Evolutionary conservation across 1,284 basidiomycete species (phyloP).

Genomic region (Xerocomus amazonicus): DNA sequence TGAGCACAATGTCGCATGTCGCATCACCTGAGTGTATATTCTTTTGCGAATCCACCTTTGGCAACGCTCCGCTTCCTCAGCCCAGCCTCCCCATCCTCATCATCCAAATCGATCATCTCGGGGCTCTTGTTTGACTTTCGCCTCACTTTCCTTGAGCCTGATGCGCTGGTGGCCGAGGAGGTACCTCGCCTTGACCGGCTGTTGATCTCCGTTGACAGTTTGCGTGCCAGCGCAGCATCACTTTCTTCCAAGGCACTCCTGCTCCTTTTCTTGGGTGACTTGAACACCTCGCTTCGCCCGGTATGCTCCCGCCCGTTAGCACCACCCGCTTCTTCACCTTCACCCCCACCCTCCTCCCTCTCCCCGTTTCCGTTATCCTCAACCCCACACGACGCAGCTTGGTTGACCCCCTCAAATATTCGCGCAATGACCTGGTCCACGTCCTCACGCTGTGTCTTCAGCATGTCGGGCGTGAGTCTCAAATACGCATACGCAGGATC

Average conservation of each 20-base stretch:
- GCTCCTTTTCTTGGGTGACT: conserved; percentile 45
- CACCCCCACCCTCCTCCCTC: conserved; percentile 30
- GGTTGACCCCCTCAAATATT: conserved; percentile 59
- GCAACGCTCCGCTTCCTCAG: conserved; percentile 41
- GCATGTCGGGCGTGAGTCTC: conserved; percentile 46
- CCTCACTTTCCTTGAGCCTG: conserved; percentile 37
- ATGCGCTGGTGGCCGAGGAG: conserved; percentile 47
- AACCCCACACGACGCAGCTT: conserved; percentile 28
- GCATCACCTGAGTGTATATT: conserved; percentile 66
- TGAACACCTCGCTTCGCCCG: conserved; percentile 32
- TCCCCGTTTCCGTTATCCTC: conserved; percentile 29
- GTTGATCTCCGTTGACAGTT: conserved; percentile 70
- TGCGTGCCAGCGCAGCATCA: conserved; percentile 68
- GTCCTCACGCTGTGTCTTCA: conserved; percentile 56
- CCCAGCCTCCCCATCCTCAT: conserved; percentile 42
- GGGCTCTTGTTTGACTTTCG: conserved; percentile 57
- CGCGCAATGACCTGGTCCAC: conserved; percentile 57
- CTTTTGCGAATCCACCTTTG: conserved; percentile 73
- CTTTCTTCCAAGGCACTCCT: conserved; percentile 40
- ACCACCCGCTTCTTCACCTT: conserved; percentile 23
- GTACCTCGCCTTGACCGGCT: conserved; percentile 50
- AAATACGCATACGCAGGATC: conserved; percentile 38
- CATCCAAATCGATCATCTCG: conserved; percentile 51
- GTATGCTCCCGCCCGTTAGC: conserved; percentile 16
- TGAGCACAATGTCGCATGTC: neutral